Evolutionary conservation across 306 rosid genomes (phyloP).

Genomic region (Cercis canadensis): DNA sequence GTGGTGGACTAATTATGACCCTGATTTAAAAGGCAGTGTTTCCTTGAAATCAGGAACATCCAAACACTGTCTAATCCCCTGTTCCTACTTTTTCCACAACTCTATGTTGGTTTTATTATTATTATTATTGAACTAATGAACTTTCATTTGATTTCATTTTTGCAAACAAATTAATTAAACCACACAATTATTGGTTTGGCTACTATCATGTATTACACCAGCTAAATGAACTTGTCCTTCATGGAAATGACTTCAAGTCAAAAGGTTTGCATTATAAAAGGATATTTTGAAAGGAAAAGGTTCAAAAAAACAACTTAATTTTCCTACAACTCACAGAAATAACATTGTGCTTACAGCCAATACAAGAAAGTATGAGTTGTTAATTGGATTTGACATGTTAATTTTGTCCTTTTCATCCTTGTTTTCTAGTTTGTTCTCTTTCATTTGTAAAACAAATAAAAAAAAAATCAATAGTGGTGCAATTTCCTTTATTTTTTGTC

Average conservation of each 20-base stretch:
- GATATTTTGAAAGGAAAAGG: slow-evolving; percentile 16
- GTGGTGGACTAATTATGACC: slow-evolving; percentile 47
- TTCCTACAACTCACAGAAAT: slow-evolving; percentile 25
- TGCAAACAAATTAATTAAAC: slow-evolving; percentile 15
- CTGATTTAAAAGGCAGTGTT: slow-evolving; percentile 51
- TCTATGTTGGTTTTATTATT: too few relatives aligned
- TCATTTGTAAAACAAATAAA: slow-evolving; percentile 7
- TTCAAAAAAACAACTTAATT: slow-evolving; percentile 20
- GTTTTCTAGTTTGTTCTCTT: slow-evolving; percentile 36
- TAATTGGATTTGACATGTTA: slow-evolving; percentile 45
- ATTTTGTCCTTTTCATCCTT: slow-evolving; percentile 44
- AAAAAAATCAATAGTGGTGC: slow-evolving; percentile 30
- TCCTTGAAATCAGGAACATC: slow-evolving; percentile 40
- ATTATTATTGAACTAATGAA: not conserved
- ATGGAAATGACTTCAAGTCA: slow-evolving; percentile 36
- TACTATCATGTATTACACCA: slow-evolving; percentile 38
- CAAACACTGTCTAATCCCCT: slow-evolving; percentile 42
- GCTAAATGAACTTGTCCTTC: slow-evolving; percentile 35
- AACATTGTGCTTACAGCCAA: slow-evolving; percentile 33
- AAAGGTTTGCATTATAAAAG: not conserved
- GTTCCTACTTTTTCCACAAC: slow-evolving; percentile 23
- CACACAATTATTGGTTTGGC: slow-evolving; percentile 12
- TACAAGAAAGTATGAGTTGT: slow-evolving; percentile 52
- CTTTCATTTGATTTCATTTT: not conserved
- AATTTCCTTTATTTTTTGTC: not conserved